Evolutionary conservation across 345 rosid species (phyloP), one percentile per base, ranked within the genome.

Genomic region (Aurinia saxatilis): DNA sequence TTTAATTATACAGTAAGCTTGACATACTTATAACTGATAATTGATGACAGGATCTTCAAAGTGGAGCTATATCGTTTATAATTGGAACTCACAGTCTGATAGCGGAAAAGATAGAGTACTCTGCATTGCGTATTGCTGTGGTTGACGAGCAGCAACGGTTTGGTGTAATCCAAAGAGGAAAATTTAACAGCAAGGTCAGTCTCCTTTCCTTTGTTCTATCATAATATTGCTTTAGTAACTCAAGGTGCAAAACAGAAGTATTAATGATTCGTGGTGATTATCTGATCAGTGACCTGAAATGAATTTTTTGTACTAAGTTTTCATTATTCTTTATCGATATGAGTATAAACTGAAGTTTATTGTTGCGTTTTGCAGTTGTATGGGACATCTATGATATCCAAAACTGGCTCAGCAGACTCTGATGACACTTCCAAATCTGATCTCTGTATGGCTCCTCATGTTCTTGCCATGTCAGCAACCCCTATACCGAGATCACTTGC

Each of bases 101-200:
- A 58, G 87, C 96, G 29, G 96, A 93, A 69, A 81, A 72, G 37
- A 73, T 87, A 67, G 99, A 90, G 73, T 93, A 82, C 79, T 75
- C 84, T 50, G 78, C 88, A 57, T 72, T 90, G 73, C 90, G 99
- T n/a, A 86, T 93, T 57, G 82, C 99, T 42, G 87, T 93, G 63
- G 97, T 93, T 54, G 99, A 93, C 70, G 97, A 90, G 80, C 96
- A 90, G 59, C 99, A 93, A 74, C 90, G 97, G 44, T 92, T 92
- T 87, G 98, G 98, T 47, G 97, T 92, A 60, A 84, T 93, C 74
- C 99, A 93, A 72, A 87, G 99, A 75, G 99, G 97, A 70, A 87
- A 81, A 51, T 90, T 93, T 72, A 93, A 84, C 79, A 84, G 87
- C 79, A 93, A 87, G 99, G 99, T 93, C 36, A 44, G 45, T 13